A percentile compares a stretch with the other conserved stretches of the same genome.
Evolutionary conservation across 176 grass and related monocot genomes (phyloP).

Genomic region (Triticum timopheevii): DNA sequence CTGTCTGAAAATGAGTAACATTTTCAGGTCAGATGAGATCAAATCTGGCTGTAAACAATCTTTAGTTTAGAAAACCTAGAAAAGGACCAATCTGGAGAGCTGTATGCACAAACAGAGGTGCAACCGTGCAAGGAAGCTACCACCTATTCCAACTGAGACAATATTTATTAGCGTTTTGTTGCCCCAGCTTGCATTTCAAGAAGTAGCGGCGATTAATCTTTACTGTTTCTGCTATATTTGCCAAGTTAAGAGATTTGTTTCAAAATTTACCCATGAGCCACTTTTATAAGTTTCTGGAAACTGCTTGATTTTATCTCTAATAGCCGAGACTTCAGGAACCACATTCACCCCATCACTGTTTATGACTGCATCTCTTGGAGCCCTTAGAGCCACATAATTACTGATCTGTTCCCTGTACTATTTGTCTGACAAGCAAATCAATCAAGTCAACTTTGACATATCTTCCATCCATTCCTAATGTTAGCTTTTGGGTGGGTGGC

Average conservation of each 20-base stretch:
- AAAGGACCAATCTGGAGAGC: slow-evolving; percentile 72
- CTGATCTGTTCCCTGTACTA: slow-evolving; percentile 83
- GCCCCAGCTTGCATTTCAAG: slow-evolving; percentile 63
- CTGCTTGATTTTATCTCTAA: slow-evolving; percentile 89
- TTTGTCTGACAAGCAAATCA: slow-evolving; percentile 61
- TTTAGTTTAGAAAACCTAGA: not conserved
- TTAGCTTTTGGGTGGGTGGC: too few species aligned
- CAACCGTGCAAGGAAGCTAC: slow-evolving; percentile 94
- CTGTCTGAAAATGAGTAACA: slow-evolving; percentile 51
- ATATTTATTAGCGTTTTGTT: slow-evolving; percentile 81
- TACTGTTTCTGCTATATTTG: not conserved
- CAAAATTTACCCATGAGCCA: slow-evolving; percentile 74
- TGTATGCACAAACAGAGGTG: slow-evolving; percentile 85
- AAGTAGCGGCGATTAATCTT: slow-evolving; percentile 1
- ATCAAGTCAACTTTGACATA: slow-evolving; percentile 1
- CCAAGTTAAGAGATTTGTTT: not conserved
- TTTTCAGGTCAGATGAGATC: slow-evolving; percentile 8
- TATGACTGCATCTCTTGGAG: slow-evolving; percentile 70
- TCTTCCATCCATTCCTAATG: not conserved
- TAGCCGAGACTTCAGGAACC: slow-evolving; percentile 77
- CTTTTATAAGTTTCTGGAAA: slow-evolving; percentile 81
- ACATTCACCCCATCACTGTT: slow-evolving; percentile 73
- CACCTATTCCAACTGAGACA: slow-evolving; percentile 89
- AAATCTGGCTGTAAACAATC: not conserved
- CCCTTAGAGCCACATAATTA: slow-evolving; percentile 82